Conservation (phyloP, 345 rosid genomes). For the Toxicodendron radicans region DNA sequence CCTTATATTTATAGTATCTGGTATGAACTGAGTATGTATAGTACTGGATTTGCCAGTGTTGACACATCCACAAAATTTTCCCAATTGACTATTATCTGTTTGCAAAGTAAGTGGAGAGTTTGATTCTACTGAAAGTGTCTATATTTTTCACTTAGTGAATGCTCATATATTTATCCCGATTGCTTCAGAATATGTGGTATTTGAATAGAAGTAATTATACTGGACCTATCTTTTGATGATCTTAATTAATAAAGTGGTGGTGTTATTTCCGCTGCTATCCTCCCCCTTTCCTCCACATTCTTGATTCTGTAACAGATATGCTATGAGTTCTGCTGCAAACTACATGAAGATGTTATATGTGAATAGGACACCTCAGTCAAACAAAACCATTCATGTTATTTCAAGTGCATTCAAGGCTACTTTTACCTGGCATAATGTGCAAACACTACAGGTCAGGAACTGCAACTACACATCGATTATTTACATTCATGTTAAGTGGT, state of each 20-base stretch:
- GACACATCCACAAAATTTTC: neutral
- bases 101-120: neutral
- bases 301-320: constrained; percentile 49
- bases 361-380: constrained; percentile 78
- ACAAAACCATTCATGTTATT: constrained; percentile 73
- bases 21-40: neutral
- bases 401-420: constrained; percentile 86
- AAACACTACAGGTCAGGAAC: constrained; percentile 76
- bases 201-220: neutral
- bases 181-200: neutral
- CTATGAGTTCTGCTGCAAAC: constrained; percentile 76
- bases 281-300: neutral
- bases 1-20: neutral
- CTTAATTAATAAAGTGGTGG: neutral
- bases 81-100: neutral
- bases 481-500: neutral
- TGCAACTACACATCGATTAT: neutral
- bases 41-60: neutral
- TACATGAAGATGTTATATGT: constrained; percentile 72
- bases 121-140: neutral
- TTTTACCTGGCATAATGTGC: constrained; percentile 88
- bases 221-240: neutral
- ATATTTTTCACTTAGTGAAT: neutral
- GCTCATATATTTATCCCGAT: neutral
- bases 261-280: neutral